Conservation (phyloP, 148 eudicot genomes). For the Hydrangea macrophylla region DNA sequence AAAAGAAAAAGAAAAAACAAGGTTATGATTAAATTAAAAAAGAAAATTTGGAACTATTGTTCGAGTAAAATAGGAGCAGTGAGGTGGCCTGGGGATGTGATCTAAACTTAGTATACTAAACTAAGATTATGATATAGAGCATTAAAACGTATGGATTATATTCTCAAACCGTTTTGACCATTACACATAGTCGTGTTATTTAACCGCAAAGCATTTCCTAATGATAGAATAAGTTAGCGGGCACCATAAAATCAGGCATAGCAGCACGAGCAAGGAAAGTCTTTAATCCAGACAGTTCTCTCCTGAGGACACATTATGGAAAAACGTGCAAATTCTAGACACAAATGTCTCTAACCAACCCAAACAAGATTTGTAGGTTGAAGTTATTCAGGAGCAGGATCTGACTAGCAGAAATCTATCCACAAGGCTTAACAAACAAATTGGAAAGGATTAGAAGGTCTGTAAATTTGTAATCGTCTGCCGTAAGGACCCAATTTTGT, state of each 20-base stretch:
- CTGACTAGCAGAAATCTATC: not conserved
- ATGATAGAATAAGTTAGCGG: not conserved
- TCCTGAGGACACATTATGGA: not conserved
- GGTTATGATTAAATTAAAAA: no score
- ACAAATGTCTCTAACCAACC: not conserved
- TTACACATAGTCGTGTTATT: not conserved
- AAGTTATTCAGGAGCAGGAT: not conserved
- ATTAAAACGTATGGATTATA: not conserved
- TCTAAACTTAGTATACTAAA: not conserved
- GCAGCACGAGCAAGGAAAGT: not conserved
- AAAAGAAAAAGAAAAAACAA: not conserved
- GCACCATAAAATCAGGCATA: not conserved
- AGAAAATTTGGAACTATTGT: not conserved
- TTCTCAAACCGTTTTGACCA: not conserved
- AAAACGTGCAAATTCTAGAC: not conserved
- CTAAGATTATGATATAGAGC: not conserved
- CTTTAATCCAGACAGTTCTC: not conserved
- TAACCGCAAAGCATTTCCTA: not conserved
- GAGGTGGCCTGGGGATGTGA: not conserved
- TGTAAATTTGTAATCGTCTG: not conserved
- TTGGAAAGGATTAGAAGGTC: not conserved
- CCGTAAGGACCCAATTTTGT: not conserved
- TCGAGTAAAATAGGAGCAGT: no score
- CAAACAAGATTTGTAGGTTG: not conserved
- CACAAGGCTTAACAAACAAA: not conserved